phyloP scores from a whole-genome alignment of 2,329 filamentous ascomycete genomes.

The Pyricularia sp. region DNA sequence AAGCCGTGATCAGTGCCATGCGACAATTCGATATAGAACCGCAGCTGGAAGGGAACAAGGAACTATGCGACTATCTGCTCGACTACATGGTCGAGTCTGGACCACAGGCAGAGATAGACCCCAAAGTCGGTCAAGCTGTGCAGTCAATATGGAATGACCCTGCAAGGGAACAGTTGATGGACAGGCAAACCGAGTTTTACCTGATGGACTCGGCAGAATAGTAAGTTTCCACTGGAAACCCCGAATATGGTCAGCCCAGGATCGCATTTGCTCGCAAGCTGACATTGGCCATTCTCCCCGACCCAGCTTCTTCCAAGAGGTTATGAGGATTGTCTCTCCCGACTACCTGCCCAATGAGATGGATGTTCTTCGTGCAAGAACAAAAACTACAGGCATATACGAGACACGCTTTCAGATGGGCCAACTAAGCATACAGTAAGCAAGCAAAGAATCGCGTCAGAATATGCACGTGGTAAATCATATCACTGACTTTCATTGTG shows the following conservation, averaged over 20 bases:
- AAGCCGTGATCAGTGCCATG: constrained; percentile 83
- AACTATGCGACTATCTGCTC: constrained; percentile 65
- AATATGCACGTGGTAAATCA: background rate
- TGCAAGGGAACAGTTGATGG: constrained; percentile 68
- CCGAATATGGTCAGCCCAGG: background rate
- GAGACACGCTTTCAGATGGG: constrained; percentile 98
- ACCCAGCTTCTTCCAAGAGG: constrained; percentile 86
- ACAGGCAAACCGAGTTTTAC: constrained; percentile 96
- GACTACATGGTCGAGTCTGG: constrained; percentile 86
- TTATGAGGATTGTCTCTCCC: constrained; percentile 64
- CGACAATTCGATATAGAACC: constrained; percentile 81
- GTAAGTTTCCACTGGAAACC: constrained; percentile 39
- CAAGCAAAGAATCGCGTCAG: constrained; percentile 7
- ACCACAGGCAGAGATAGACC: constrained; percentile 71
- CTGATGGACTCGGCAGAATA: constrained; percentile 98
- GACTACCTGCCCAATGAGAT: constrained; percentile 90
- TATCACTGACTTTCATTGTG: background rate
- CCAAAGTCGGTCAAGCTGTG: constrained; percentile 69
- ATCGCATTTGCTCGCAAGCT: background rate
- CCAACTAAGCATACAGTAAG: constrained; percentile 95
- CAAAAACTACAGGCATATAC: constrained; percentile 98
- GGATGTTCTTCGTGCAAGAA: constrained; percentile 88
- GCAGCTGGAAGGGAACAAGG: constrained; percentile 54
- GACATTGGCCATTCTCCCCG: background rate
- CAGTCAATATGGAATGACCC: constrained; percentile 84